Evolutionary conservation across 2,329 filamentous ascomycete species (phyloP).

Genomic region (Xylariaceae sp.): DNA sequence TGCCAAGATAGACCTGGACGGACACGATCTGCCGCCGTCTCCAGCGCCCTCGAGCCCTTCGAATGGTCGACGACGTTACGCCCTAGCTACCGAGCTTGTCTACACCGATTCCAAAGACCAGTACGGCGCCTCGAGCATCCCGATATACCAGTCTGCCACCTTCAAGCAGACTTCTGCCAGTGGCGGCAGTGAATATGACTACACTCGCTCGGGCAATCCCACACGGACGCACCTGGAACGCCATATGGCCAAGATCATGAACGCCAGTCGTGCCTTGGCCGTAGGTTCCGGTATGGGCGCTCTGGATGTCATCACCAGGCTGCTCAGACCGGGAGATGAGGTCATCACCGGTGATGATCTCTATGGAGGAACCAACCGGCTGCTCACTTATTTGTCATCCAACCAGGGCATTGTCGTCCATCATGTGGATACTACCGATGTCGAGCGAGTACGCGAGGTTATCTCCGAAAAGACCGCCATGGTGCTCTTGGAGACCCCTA

Average conservation of each 20-base stretch:
- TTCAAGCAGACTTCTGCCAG: constrained; percentile 85
- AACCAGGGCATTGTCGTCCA: constrained; percentile 90
- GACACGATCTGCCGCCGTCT: constrained; percentile 80
- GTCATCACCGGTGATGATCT: constrained; percentile 95
- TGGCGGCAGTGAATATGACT: constrained; percentile 90
- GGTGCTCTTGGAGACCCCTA: constrained; percentile 93
- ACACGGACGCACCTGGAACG: constrained; percentile 93
- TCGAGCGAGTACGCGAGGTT: constrained; percentile 60
- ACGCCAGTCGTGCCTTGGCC: constrained; percentile 79
- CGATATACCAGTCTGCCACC: constrained; percentile 96
- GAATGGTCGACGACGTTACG: constrained; percentile 75
- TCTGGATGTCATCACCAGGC: constrained; percentile 87
- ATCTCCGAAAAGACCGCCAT: constrained; percentile 80
- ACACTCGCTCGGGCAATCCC: constrained; percentile 94
- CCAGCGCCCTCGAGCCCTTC: constrained; percentile 87
- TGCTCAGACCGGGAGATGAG: constrained; percentile 88
- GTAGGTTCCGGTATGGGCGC: constrained; percentile 97
- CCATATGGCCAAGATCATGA: constrained; percentile 98
- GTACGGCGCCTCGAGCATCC: constrained; percentile 92
- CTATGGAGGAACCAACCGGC: constrained; percentile 89
- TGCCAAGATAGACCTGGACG: constrained; percentile 66
- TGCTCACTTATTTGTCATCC: constrained; percentile 84
- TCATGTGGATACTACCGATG: constrained; percentile 87
- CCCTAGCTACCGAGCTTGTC: constrained; percentile 90
- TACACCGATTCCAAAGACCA: constrained; percentile 95